Evolutionary conservation across 805 yeast species (phyloP), one percentile per base, ranked within the genome.

Genomic region (Hanseniaspora nectarophila): DNA sequence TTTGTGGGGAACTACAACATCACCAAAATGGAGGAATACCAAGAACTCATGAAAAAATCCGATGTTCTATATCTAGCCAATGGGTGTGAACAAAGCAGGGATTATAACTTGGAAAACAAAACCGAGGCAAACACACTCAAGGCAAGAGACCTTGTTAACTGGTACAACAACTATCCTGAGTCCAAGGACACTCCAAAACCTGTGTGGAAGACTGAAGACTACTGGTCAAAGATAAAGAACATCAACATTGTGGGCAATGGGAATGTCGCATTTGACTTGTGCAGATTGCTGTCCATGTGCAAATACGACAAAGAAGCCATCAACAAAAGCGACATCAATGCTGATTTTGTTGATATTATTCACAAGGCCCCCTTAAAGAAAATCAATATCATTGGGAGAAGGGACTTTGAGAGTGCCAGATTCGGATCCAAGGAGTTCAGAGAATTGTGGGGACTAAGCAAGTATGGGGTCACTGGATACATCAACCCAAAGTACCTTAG

Each of bases 241-340:
- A 95, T 87, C 1, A 77, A 83, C 0, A 81, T 92, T 31, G 75
- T 92, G n/a, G 99, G 99, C 6, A 90, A 89, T 65, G 98, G 98
- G 43, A 92, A 92, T 63, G 98, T 92, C 16, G 95, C 97, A 0
- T 68, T 92, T 55, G 98, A 92, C 63, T 78, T 92, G 4, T 87
- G 95, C 0, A 70, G 98, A 51, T 72, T 92, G 1, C 24, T 52
- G 29, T 68, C 92, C 32, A 65, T 89, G 53, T 80, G 81, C 40
- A 60, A 58, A 46, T 51, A 55, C 4, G 76, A 82, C 0, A 65
- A 71, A 1, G 69, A 68, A 1, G 74, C 77, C 51, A 80, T 95
- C 78, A 54, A 68, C 1, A 58, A 67, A 0, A 90, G 96, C 0
- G 98, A 92, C 66, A 82, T 92, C 18, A 70, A 85, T 0, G 63